phyloP scores from a whole-genome alignment of 495 filamentous ascomycete genomes.

The Stereocaulon alpinum region DNA sequence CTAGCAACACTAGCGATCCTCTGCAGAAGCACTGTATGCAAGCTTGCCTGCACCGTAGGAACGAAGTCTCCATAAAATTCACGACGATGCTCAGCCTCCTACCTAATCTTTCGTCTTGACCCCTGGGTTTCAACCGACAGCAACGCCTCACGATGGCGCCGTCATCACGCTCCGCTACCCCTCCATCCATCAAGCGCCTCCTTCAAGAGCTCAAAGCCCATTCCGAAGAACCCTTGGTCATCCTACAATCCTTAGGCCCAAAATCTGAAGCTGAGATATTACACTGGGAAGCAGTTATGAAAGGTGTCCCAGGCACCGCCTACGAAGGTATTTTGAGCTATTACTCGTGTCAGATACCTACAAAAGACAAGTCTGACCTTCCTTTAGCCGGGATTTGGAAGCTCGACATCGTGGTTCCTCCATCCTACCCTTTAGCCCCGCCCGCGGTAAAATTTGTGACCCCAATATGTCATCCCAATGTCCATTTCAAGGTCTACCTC shows the following conservation, averaged over 20 bases:
- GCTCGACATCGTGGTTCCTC: conserved; percentile 65
- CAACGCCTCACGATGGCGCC: conserved; percentile 1
- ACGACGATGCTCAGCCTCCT: neutral
- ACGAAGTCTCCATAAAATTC: too few species aligned
- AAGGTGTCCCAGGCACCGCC: conserved; percentile 51
- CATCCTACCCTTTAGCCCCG: conserved; percentile 66
- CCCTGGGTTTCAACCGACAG: neutral
- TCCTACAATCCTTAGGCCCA: conserved; percentile 53
- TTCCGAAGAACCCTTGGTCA: conserved; percentile 43
- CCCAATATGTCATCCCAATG: conserved; percentile 76
- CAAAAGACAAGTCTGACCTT: neutral
- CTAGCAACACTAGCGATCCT: too few species aligned
- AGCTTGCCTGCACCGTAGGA: too few species aligned
- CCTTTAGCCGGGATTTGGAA: conserved; percentile 68
- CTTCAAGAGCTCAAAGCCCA: conserved; percentile 55
- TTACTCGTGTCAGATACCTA: neutral
- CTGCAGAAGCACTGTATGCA: too few species aligned
- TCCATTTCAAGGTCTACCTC: conserved; percentile 45
- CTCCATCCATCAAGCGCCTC: conserved; percentile 46
- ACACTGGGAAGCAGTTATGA: conserved; percentile 70
- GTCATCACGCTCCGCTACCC: conserved; percentile 23
- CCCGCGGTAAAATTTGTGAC: conserved; percentile 72
- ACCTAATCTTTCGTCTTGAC: neutral
- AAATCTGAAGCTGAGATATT: conserved; percentile 59
- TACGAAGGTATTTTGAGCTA: conserved; percentile 53